These are phyloP conservation scores for Nicotiana paniculata DNA, from an alignment of 257 asterid genomes.

Conservation along the genomic window DNA sequence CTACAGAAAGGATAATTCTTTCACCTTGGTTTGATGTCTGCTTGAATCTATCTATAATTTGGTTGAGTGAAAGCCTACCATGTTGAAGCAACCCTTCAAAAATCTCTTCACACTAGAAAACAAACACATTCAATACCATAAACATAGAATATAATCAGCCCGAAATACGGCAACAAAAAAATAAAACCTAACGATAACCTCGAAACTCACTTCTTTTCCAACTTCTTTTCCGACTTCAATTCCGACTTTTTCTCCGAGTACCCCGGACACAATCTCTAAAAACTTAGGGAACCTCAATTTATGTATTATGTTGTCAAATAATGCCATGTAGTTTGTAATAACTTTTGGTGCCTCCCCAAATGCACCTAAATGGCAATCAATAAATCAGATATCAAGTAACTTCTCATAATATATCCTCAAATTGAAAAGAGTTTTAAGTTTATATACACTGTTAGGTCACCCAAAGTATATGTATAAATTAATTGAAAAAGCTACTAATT, in stretches of 20 bases:
- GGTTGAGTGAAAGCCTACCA: slow-evolving; percentile 72
- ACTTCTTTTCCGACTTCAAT: too few relatives aligned
- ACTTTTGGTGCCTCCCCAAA: slow-evolving; percentile 44
- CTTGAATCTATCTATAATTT: slow-evolving; percentile 56
- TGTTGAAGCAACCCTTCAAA: slow-evolving; percentile 77
- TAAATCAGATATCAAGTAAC: background rate
- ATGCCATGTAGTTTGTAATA: slow-evolving; percentile 54
- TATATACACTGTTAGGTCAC: background rate
- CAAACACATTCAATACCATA: slow-evolving; percentile 10
- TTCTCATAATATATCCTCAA: background rate
- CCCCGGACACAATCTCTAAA: slow-evolving; percentile 58
- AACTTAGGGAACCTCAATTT: slow-evolving; percentile 70
- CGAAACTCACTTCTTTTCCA: slow-evolving; percentile 42
- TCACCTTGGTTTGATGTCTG: slow-evolving; percentile 41
- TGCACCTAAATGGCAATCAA: slow-evolving; percentile 30
- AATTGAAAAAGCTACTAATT: background rate
- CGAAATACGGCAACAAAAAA: background rate
- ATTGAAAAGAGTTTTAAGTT: background rate
- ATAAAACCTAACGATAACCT: background rate
- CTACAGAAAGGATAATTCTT: slow-evolving; percentile 4
- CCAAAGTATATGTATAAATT: background rate
- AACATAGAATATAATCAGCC: slow-evolving; percentile 5
- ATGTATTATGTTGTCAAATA: slow-evolving; percentile 66
- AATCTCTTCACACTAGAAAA: slow-evolving; percentile 55
- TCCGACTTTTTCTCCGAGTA: slow-evolving; percentile 58